Evolutionary conservation across 176 grass and related monocot species (phyloP), one percentile per base, ranked within the genome.

Genomic region (Rhynchospora tenuis): DNA sequence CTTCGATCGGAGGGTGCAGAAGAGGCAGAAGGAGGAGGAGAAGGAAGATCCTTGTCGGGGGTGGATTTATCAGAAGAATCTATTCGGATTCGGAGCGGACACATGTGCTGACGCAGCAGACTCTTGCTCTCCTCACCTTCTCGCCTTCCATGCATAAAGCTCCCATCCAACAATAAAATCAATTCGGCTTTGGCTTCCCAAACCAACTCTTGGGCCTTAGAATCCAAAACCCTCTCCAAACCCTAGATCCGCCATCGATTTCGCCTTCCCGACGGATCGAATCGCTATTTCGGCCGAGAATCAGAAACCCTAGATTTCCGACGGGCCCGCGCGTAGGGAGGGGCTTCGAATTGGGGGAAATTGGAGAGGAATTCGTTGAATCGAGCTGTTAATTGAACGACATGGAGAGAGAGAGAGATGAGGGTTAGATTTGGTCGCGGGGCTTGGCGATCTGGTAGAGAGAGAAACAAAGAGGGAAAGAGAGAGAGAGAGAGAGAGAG

Each of bases 61-160:
- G 87, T 22, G 55, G 93, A 80, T 89, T 88, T 83, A 84, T 89
- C 83, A 86, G 88, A 89, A 86, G 88, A 89, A 88, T 90, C 95
- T 89, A 90, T 69, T 80, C 84, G 87, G 84, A 90, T 69, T 80
- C 84, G 87, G 84, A 88, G 77, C n/a, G 85, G 85, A 92, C 92
- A 91, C 95, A 97, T 97, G 92, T 89, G 90, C 92, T 87, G 90
- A 61, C 90, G 85, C 83, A 81, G 90, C 74, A 86, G 90, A 81
- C 78, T 65, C 73, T 84, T 50, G 78, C 78, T 88, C 86, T 83
- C 52, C 75, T 86, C 84, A 89, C 92, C 90, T 90, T 91, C 81
- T 84, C 89, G 73, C 88, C 89, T 68, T 86, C 87, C 92, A 97
- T 90, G 90, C 95, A 97, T 97, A 94, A 88, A 82, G 92, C 95